Evolutionary conservation across 768 basidiomycete species (phyloP), one percentile per base, ranked within the genome.

Genomic region (Xerocomellus intermedius): DNA sequence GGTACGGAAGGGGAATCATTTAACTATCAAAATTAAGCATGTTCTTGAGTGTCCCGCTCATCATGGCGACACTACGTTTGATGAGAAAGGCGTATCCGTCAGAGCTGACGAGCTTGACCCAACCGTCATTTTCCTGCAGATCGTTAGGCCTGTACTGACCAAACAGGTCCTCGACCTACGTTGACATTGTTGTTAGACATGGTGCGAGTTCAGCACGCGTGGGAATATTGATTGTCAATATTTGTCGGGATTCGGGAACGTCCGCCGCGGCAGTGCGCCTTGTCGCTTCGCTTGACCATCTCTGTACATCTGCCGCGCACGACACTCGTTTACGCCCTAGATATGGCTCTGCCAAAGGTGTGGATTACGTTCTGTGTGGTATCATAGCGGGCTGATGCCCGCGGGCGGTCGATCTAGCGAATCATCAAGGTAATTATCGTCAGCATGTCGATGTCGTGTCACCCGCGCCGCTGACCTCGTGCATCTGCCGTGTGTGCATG

Each of bases 51-150:
- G 89, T 94, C 10, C 87, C 91, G 62, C 93, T 94, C 13, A 80
- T 79, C 50, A 83, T 77, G 14, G 90, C 91, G 16, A 93, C 81
- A 56, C 82, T 89, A 36, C 89, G 81, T 48, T 79, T 81, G 47
- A 95, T 79, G 52, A 96, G 79, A 69, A 87, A 96, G 2, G 86
- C 81, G 69, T 85, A 92, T 0, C 91, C 91, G 60, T 96, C 93
- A 2, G 76, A 78, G 69, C 87, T 91, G 39, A 81, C 81, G 10
- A 94, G 77, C 36, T 87, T 80, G 32, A 94, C 83, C 90, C 90
- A 94, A 52, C 83, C 84, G 10, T 77, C 72, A 7, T 58, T 58
- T 6, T 63, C 59, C 57, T 70, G 53, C 16, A 35, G 3, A 38
- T 19, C 16, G 38, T 60, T 2, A 56, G 56, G 21, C 21, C 4